Evolutionary conservation across 129 eudicot genomes (phyloP), one percentile per base, ranked within the genome.

Genomic region (Cynara cardunculus): DNA sequence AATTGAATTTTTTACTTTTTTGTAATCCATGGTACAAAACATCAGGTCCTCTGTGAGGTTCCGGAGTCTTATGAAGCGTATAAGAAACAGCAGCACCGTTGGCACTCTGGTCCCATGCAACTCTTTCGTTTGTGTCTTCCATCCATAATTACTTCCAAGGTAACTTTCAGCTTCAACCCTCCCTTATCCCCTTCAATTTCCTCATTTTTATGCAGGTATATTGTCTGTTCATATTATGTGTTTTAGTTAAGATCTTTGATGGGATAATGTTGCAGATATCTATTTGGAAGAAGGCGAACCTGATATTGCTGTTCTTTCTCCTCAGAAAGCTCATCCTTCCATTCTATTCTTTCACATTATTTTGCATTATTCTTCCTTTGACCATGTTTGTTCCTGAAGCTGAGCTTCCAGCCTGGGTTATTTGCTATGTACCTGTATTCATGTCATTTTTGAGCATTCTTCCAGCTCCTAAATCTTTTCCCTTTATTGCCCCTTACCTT

Each of bases 401-500:
- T 25, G 84, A 84, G 74, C 82, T 87, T n/a, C 91, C 91, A 10
- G 35, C 72, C 25, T 87, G 91, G 91, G 91, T 87, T 19, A 78
- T 87, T 28, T 87, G 91, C 71, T 87, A 84, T 78, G 73, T 87
- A 1, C 91, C 91, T 7, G 73, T 81, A 25, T 59, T 73, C 80
- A 82, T 87, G 88, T 80, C 91, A 3, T 64, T 87, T 27, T 72
- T 87, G 18, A 87, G 77, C 68, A 87, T 87, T 18, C 88, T 87
- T 59, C 91, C 91, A 0, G 75, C 91, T 9, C 88, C 91, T 6
- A 83, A 74, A 82, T 87, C 91, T 16, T 26, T 87, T 69, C 88
- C 90, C 6, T 94, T 94, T 88, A 83, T 94, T 10, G 97, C 92
- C 62, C 98, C 98, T 0, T 94, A 94, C 70, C 97, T 94, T 31